A percentile compares a stretch with the other conserved stretches of the same genome.
These are phyloP conservation scores for Akanthomyces uredinophilus DNA, from an alignment of 2,329 filamentous ascomycete species.

Conservation along the genomic window DNA sequence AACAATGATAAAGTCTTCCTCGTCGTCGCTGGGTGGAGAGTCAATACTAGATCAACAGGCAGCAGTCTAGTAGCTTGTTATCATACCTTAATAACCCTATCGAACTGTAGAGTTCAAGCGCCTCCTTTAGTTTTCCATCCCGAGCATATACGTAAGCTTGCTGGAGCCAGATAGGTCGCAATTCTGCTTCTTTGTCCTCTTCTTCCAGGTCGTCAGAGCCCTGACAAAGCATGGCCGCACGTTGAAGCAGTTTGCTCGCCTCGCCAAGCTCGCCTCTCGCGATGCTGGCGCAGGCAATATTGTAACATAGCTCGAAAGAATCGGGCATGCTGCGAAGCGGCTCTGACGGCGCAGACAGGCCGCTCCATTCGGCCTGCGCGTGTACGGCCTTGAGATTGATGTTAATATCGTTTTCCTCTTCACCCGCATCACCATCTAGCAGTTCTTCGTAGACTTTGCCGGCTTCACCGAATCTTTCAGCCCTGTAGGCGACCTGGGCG, in stretches of 20 bases:
- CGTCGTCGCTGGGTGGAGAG: conserved; percentile 49
- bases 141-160: conserved; percentile 67
- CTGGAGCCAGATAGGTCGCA: conserved; percentile 71
- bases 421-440: conserved; percentile 39
- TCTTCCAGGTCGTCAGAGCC: conserved; percentile 66
- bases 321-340: conserved; percentile 59
- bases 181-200: conserved; percentile 68
- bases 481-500: conserved; percentile 67
- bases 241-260: conserved; percentile 62
- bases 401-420: conserved; percentile 67
- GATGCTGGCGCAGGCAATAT: conserved; percentile 69
- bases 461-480: conserved; percentile 66
- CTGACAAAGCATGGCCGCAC: conserved; percentile 66
- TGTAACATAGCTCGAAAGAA: conserved; percentile 77
- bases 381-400: conserved; percentile 71
- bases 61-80: background rate
- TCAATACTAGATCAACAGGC: conserved; percentile 23
- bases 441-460: conserved; percentile 59
- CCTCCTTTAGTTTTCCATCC: conserved; percentile 62
- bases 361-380: conserved; percentile 69
- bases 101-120: conserved; percentile 55
- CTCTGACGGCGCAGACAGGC: conserved; percentile 38
- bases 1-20: conserved; percentile 61
- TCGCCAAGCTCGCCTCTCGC: conserved; percentile 61
- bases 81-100: conserved; percentile 58